Evolutionary conservation across 2,329 filamentous ascomycete genomes (phyloP).

Genomic region (Cordyceps cicadae): DNA sequence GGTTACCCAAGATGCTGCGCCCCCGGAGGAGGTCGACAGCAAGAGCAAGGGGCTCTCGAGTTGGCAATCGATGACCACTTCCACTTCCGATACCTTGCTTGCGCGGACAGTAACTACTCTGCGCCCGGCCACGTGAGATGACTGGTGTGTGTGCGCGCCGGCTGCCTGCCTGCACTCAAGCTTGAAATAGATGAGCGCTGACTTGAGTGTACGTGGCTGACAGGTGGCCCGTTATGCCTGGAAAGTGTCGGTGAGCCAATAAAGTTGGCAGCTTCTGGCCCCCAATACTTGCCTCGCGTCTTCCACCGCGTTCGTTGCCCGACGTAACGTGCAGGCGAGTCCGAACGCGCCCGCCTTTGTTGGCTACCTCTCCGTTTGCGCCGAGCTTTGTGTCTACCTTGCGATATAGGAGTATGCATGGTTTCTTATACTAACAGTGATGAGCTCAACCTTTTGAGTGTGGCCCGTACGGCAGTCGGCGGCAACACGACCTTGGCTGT

Average conservation of each 20-base stretch:
- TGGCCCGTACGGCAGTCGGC: too few relatives aligned
- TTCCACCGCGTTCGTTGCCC: neutral
- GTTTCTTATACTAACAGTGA: too few relatives aligned
- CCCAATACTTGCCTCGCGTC: neutral
- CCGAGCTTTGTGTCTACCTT: neutral
- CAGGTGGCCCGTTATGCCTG: neutral
- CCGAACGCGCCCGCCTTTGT: neutral
- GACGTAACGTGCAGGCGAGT: neutral
- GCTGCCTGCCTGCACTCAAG: neutral
- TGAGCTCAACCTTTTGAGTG: too few relatives aligned
- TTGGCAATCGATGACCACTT: neutral
- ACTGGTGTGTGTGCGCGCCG: neutral
- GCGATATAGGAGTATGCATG: too few relatives aligned
- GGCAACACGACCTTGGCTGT: too few relatives aligned
- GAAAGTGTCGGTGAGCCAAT: slow-evolving; percentile 10
- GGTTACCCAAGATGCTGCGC: neutral
- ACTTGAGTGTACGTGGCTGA: neutral
- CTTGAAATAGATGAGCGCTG: neutral
- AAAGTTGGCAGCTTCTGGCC: neutral
- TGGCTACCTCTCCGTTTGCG: neutral
- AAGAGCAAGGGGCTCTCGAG: neutral
- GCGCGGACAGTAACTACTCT: neutral
- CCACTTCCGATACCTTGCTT: neutral
- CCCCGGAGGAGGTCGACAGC: neutral
- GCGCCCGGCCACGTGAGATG: neutral